Evolutionary conservation across 2,329 filamentous ascomycete species (phyloP), one percentile per base, ranked within the genome.

Genomic region (Xylaria hypoxylon): DNA sequence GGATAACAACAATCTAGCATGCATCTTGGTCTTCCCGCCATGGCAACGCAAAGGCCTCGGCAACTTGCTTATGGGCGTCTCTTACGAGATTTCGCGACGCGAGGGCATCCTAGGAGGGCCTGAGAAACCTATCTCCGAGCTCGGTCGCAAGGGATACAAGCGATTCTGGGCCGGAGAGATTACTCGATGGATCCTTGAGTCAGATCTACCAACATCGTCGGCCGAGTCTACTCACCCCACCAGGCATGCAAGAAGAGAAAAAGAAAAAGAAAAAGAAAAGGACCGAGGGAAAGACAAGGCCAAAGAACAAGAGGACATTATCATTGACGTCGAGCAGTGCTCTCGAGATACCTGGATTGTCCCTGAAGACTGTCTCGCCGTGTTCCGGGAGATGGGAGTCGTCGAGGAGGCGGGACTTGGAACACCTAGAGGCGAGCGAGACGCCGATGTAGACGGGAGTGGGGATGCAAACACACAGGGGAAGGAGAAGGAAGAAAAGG

Each of bases 1-100:
- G 95, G 96, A 99, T 75, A 94, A 95, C 75, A 98, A 99, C 79
- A 99, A 98, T 72, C 86, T 99, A 5, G 96, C 96, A 0, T 99
- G 96, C 77, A 99, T 99, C 72, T 85, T 98, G 6, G 87, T 98
- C 17, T 98, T 98, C 75, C 96, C 96, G 1, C 96, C 96, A 0
- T 98, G 95, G 89, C 95, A 98, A 79, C 90, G 92, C 69, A 94
- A 93, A 71, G 94, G 95, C 1, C 86, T 98, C 0, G 96, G 96
- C 0, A 89, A 93, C 58, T 82, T 98, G 57, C 85, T 99, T 35
- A 98, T 99, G 89, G 94, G 93, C 5, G 89, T 96, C 2, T 96
- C 92, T 42, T 99, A 99, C 79, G 94, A 96, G 78, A 90, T 99
- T 52, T 95, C 94, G 22, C 88, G 90, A 53, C 87, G 92, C 62